These are phyloP conservation scores for Oldenlandia corymbosa DNA, from an alignment of 257 asterid species.

Conservation along the genomic window DNA sequence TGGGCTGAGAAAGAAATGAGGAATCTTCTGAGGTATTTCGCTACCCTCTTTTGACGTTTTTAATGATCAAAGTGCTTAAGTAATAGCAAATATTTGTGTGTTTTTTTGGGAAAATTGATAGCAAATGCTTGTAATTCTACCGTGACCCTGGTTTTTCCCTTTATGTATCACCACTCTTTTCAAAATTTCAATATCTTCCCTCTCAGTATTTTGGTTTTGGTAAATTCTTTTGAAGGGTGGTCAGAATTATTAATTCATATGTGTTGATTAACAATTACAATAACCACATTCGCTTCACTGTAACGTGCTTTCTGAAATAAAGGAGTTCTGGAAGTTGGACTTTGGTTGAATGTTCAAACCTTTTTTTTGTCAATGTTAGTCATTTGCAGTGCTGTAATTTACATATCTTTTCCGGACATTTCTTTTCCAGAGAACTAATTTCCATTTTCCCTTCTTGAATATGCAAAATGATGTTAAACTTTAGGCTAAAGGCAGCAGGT, in stretches of 20 bases:
- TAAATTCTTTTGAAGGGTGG: not conserved
- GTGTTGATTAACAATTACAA: not conserved
- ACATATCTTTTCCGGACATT: too few relatives aligned
- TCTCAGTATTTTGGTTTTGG: too few relatives aligned
- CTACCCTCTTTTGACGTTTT: constrained; percentile 1
- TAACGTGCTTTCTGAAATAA: not conserved
- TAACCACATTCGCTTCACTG: too few relatives aligned
- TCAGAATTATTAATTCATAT: not conserved
- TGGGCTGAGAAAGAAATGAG: constrained; percentile 99
- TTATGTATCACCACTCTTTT: too few relatives aligned
- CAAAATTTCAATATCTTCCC: too few relatives aligned
- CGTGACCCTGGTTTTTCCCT: not conserved
- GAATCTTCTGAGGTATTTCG: constrained; percentile 78
- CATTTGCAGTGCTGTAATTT: too few relatives aligned
- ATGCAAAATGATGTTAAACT: constrained; percentile 21
- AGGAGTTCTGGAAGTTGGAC: too few relatives aligned
- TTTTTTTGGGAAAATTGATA: too few relatives aligned
- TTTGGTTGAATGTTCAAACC: too few relatives aligned
- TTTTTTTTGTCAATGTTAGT: too few relatives aligned
- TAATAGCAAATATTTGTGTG: too few relatives aligned
- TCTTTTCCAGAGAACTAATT: not conserved
- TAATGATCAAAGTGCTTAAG: not conserved
- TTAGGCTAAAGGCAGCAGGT: constrained; percentile 89
- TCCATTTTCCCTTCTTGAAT: not conserved
- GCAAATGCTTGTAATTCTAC: not conserved